Evolutionary conservation across 805 yeast species (phyloP).

Genomic region (Cyberlindnera americana): DNA sequence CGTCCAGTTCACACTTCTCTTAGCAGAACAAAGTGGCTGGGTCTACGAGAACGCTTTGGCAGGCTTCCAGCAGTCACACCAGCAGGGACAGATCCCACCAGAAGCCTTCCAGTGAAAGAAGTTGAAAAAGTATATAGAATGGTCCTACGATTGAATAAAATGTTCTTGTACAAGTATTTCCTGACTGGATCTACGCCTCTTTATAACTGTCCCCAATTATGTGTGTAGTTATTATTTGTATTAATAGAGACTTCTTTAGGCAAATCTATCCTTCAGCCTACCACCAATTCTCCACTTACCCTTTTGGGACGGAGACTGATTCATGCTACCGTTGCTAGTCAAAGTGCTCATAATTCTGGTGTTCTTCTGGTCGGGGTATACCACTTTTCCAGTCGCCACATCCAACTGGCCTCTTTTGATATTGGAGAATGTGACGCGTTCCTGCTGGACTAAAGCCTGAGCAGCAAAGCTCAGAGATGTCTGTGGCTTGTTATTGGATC

Average conservation of each 20-base stretch:
- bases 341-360: conserved; percentile 13
- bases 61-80: conserved; percentile 63
- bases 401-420: conserved; percentile 23
- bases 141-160: too few species aligned
- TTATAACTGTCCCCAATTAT: too few species aligned
- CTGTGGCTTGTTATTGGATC: conserved; percentile 6
- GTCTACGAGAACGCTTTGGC: conserved; percentile 64
- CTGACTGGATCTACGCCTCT: too few species aligned
- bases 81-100: conserved; percentile 28
- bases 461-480: conserved; percentile 22
- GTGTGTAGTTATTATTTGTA: too few species aligned
- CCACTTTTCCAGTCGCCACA: conserved; percentile 19
- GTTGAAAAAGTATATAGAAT: background rate
- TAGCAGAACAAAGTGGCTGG: conserved; percentile 87
- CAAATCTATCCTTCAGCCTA: conserved; percentile 11
- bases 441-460: conserved; percentile 25
- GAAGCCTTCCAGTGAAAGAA: conserved; percentile 24
- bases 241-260: too few species aligned
- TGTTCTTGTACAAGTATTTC: too few species aligned
- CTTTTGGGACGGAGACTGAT: conserved; percentile 1
- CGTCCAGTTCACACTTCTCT: conserved; percentile 74
- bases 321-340: background rate
- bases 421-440: conserved; percentile 23
- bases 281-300: conserved; percentile 18
- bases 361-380: conserved; percentile 15